Conservation (phyloP, 2,329 filamentous ascomycete species). For the Colletotrichum aenigma region DNA sequence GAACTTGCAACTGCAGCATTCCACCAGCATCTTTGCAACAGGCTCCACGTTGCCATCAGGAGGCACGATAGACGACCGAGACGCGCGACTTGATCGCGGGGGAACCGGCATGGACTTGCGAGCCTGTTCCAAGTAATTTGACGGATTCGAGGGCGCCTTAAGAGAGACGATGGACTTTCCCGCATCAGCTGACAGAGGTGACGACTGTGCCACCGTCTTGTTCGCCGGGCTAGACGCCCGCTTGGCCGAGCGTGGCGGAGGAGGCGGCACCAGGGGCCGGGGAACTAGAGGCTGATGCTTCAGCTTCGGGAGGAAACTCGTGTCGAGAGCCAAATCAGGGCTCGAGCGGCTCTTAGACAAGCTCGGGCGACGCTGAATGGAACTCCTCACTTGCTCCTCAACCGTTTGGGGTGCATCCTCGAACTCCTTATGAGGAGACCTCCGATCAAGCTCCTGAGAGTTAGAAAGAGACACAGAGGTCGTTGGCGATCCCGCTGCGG, state of each 20-base stretch:
- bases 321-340: slow-evolving; percentile 18
- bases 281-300: slow-evolving; percentile 41
- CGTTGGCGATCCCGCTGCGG: not conserved
- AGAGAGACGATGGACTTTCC: not conserved
- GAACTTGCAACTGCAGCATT: slow-evolving; percentile 68
- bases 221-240: not conserved
- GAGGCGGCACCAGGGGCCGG: slow-evolving; percentile 7
- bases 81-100: not conserved
- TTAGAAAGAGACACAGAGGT: not conserved
- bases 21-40: slow-evolving; percentile 67
- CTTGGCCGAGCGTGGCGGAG: slow-evolving; percentile 25
- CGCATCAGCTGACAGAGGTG: not conserved
- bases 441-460: not conserved
- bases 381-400: not conserved
- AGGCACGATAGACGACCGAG: slow-evolving; percentile 7
- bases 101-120: slow-evolving; percentile 10
- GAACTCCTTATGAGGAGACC: not conserved
- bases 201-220: slow-evolving; percentile 14
- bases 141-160: slow-evolving; percentile 2
- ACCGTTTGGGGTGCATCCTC: not conserved
- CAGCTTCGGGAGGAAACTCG: slow-evolving; percentile 39
- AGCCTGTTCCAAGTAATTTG: slow-evolving; percentile 11
- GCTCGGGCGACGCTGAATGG: slow-evolving; percentile 11
- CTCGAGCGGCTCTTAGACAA: slow-evolving; percentile 28
- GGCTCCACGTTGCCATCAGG: slow-evolving; percentile 35